Conservation (phyloP, 345 rosid genomes). For the Clarkia xantiana region DNA sequence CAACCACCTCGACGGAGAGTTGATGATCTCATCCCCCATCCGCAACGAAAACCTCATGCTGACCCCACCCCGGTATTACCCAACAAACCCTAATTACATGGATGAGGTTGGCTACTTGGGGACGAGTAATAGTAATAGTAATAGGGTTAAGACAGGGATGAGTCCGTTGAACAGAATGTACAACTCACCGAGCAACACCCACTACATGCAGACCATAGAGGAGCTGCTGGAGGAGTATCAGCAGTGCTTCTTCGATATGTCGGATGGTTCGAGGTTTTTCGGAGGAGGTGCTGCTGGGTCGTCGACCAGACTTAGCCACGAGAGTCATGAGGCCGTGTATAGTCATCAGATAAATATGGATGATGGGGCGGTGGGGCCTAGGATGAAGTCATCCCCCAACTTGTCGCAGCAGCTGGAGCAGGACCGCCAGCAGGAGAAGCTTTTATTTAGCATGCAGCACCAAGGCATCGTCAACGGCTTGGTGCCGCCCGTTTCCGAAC, state of each 20-base stretch:
- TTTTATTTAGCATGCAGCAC: not conserved
- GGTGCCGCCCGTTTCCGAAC: slow-evolving; percentile 30
- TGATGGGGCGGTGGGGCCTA: too few species aligned
- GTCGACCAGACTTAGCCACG: slow-evolving; percentile 1
- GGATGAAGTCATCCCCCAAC: too few species aligned
- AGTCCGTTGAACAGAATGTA: slow-evolving; percentile 10
- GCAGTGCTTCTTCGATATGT: slow-evolving; percentile 18
- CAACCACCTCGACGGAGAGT: slow-evolving; percentile 35
- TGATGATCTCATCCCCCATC: slow-evolving; percentile 51
- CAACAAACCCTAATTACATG: slow-evolving; percentile 8
- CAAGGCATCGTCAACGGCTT: slow-evolving; percentile 22
- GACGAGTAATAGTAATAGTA: too few species aligned
- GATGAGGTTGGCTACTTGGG: too few species aligned
- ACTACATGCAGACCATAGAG: slow-evolving; percentile 21
- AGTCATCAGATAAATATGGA: too few species aligned
- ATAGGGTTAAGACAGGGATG: slow-evolving; percentile 8
- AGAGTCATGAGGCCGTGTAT: not conserved
- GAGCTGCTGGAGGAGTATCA: slow-evolving; percentile 40
- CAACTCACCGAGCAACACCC: slow-evolving; percentile 6
- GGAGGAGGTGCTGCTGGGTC: too few species aligned
- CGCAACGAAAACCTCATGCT: slow-evolving; percentile 6
- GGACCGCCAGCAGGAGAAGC: slow-evolving; percentile 21
- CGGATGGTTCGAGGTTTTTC: slow-evolving; percentile 1
- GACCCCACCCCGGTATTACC: slow-evolving; percentile 15
- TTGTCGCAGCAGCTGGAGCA: slow-evolving; percentile 33